A percentile compares a stretch with the other conserved stretches of the same genome.
Evolutionary conservation across 176 grass and related monocot genomes (phyloP).

Genomic region (Eleusine coracana): DNA sequence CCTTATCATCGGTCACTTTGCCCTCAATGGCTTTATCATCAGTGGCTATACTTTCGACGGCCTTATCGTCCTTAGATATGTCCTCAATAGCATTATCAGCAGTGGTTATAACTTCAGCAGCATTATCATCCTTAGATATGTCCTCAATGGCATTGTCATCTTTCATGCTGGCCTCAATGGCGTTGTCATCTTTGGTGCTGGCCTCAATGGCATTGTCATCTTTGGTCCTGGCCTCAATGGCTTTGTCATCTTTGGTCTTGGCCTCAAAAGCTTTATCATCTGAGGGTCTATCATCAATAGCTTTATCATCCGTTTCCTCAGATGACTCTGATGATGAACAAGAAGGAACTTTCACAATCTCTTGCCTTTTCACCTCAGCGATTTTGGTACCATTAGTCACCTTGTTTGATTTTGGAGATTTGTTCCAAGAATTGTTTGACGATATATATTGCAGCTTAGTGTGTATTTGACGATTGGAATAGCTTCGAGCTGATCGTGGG

Average conservation of each 20-base stretch:
- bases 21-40: conserved; percentile 13
- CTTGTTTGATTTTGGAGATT: conserved; percentile 64
- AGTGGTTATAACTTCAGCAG: not conserved
- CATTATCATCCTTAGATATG: conserved; percentile 27
- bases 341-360: conserved; percentile 46
- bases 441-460: conserved; percentile 74
- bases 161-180: conserved; percentile 3
- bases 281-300: conserved; percentile 30
- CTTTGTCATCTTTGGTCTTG: not conserved
- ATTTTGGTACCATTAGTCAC: conserved; percentile 46
- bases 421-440: conserved; percentile 58
- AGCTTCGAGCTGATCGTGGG: conserved; percentile 50
- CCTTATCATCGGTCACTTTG: conserved; percentile 30
- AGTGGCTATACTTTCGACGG: not conserved
- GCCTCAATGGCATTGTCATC: conserved; percentile 41
- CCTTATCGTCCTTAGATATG: conserved; percentile 6
- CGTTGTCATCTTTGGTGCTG: not conserved
- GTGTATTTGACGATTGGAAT: conserved; percentile 39
- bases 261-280: conserved; percentile 32
- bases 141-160: not conserved
- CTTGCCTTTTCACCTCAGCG: conserved; percentile 46
- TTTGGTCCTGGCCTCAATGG: not conserved
- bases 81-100: conserved; percentile 38
- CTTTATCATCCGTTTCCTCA: conserved; percentile 62
- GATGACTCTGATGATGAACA: conserved; percentile 63